Base-by-base conservation (phyloP, 495 filamentous ascomycete genomes). In the Terfezia claveryi region DNA sequence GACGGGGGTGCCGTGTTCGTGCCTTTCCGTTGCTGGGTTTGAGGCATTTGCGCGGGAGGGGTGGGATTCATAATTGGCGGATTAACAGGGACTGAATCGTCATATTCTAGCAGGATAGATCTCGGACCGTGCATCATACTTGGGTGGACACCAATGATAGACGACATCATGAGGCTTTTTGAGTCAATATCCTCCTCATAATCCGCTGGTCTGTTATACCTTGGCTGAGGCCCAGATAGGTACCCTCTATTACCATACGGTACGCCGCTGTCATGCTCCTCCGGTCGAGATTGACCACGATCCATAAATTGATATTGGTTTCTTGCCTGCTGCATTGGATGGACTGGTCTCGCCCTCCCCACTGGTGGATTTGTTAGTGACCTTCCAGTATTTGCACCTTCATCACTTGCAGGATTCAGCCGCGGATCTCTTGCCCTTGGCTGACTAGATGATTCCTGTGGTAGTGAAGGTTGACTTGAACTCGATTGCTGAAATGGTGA, bases 1-100 rank as follows among this genome's bases (percentile, higher is more conserved):
- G 78, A 80, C 17, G 82, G 82, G 9, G 79, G 79, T 37, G 80
- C 27, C 27, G 27, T 32, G 27, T 32, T 32, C 27, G 27, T 32
- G 27, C 7, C 4, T 7, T 32, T 1, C 27, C 27, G 4, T 32
- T 32, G 27, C 20, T 20, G 20, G 20, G 20, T 20, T 2, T 20
- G 20, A 20, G 20, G 20, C 20, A 20, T 20, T 20, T 20, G 20
- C 20, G 20, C 20, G 20, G 20, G 20, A 20, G 20, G 20, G 20
- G 20, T 20, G 20, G 20, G 20, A 20, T 20, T 20, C 20, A 20
- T 20, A 20, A 20, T 20, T 20, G 20, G 20, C 20, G 20, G 20
- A 20, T 20, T 20, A 16, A 11, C 38, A 11, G 38, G 38, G 16
- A 44, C 16, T 10, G 38, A 44, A 16, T 44, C 38, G 16, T 44